A percentile compares a stretch with the other conserved stretches of the same genome.
These are phyloP conservation scores for Hsuehochloa calcarea DNA, from an alignment of 176 grass and related monocot species.

Conservation along the genomic window DNA sequence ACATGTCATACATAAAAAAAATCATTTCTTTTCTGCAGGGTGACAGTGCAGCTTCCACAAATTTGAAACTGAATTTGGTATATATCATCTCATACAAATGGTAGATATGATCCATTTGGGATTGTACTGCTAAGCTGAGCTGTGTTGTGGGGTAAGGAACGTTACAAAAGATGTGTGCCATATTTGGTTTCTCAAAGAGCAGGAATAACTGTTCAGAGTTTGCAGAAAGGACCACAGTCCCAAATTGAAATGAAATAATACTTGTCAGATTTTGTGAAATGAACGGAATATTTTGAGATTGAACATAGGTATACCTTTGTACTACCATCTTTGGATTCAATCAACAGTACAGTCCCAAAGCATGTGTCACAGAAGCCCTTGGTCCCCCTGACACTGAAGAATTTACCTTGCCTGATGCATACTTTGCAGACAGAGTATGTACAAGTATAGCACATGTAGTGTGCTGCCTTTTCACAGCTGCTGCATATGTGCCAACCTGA, in stretches of 20 bases:
- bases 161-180: background rate
- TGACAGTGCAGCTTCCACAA: background rate
- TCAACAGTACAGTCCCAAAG: constrained; percentile 73
- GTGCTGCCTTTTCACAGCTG: constrained; percentile 77
- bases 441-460: constrained; percentile 97
- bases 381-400: constrained; percentile 77
- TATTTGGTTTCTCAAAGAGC: background rate
- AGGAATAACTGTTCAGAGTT: constrained; percentile 8
- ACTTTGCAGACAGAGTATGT: constrained; percentile 86
- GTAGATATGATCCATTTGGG: background rate
- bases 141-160: background rate
- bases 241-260: background rate
- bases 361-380: constrained; percentile 98
- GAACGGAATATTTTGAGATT: background rate
- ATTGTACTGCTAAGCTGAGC: background rate
- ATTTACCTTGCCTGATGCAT: constrained; percentile 73
- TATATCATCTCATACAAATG: background rate
- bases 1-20: background rate
- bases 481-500: constrained; percentile 99
- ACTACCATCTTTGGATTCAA: constrained; percentile 62
- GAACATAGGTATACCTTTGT: constrained; percentile 47
- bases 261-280: background rate
- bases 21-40: background rate
- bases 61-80: background rate
- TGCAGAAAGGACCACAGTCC: background rate